A percentile compares a stretch with the other conserved stretches of the same genome.
These are phyloP conservation scores for Andrographis paniculata DNA, from an alignment of 305 asterid genomes.

Conservation along the genomic window DNA sequence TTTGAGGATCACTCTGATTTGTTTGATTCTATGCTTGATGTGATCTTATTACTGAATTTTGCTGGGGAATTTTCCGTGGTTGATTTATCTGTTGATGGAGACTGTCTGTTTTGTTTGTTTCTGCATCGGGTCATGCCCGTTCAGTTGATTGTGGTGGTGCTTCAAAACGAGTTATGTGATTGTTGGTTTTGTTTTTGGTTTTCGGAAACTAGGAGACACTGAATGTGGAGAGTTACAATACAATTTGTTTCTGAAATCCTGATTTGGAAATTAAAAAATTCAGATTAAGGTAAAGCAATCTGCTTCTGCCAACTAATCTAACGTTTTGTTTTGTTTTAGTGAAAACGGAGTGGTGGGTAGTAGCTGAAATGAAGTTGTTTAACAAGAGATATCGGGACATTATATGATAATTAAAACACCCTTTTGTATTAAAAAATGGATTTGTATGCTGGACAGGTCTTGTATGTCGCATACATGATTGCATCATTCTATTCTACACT, in stretches of 20 bases:
- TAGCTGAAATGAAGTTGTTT: neutral
- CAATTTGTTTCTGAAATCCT: neutral
- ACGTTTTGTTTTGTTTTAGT: neutral
- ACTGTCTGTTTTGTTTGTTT: neutral
- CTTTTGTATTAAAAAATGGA: neutral
- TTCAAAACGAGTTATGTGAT: neutral
- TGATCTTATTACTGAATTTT: too few species aligned
- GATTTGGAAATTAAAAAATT: neutral
- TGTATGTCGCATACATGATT: neutral
- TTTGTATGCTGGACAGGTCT: neutral
- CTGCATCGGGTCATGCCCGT: neutral
- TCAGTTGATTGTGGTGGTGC: neutral
- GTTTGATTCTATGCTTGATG: too few species aligned
- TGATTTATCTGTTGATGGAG: neutral
- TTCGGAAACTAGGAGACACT: neutral
- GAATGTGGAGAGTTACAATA: neutral
- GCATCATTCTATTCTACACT: constrained; percentile 6
- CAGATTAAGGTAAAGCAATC: neutral
- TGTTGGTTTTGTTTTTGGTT: neutral
- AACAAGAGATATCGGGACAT: neutral
- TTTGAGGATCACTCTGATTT: neutral
- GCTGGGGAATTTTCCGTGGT: too few species aligned
- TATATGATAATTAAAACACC: neutral
- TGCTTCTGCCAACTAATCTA: neutral
- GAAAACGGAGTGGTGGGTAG: neutral